Base-by-base conservation (phyloP, 2,329 filamentous ascomycete species). In the Fusarium udum region DNA sequence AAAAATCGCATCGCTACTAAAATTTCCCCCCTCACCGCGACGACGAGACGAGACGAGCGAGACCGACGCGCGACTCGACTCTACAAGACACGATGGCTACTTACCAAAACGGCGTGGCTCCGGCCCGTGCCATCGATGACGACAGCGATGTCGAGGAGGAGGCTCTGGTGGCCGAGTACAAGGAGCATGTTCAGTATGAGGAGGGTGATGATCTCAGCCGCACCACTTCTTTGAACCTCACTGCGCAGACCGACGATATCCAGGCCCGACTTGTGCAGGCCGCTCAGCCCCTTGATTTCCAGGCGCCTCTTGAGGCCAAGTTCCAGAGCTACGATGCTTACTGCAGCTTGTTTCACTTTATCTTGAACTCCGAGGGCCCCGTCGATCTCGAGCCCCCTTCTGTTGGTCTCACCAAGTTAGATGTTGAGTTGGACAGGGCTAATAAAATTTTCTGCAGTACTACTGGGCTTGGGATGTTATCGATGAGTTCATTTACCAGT, bases 401-500 rank as follows among this genome's bases (percentile, higher is more conserved):
- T 83, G 95, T 98, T 88, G 86, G 93, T 89, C 70, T 59, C 37
- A 46, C 67, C 62, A 68, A 66, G 48, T 61, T 40, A 40, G 52
- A 34, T 73, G 64, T 46, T 62, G 52, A 52, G 62, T 39, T 56
- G 51, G 43, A 39, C 60, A 43, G 58, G 67, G 75, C 76, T 78
- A 69, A 78, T 64, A 59, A 55, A 66, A 57, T 18, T 34, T 45
- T 61, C 22, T 53, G 49, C 82, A 98, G 94, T 97, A 97, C 87
- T 98, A 95, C 87, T 99, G 96, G 96, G 96, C 96, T 46, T 99
- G 96, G 96, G 96, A 99, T 84, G 95, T 98, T 77, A 98, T 99
- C 85, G 96, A 99, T 84, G 96, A 99, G 85, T 99, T 99, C 87
- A 98, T 99, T 86, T 99, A 99, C 88, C 96, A 99, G 84, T 99